phyloP scores from a whole-genome alignment of 1,284 basidiomycete species.

The Xerocomus amazonicus region DNA sequence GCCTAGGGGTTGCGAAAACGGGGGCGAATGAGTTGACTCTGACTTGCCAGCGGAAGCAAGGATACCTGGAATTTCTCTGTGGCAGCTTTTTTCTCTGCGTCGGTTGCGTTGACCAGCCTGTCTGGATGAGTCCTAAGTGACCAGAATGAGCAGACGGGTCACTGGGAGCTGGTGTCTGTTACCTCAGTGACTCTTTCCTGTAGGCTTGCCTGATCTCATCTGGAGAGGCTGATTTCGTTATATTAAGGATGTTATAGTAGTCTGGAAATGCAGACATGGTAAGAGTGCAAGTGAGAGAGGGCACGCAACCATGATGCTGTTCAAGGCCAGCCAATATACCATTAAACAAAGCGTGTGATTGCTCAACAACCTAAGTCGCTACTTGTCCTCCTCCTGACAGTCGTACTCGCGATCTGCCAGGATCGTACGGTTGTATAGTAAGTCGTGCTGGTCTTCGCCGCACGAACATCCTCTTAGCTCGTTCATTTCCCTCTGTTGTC shows the following conservation, averaged over 20 bases:
- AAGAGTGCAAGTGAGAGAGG: constrained; percentile 10
- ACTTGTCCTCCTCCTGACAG: constrained; percentile 18
- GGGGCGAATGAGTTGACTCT: background rate
- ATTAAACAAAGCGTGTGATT: constrained; percentile 21
- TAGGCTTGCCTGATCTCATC: constrained; percentile 82
- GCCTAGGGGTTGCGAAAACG: constrained; percentile 43
- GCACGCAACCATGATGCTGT: constrained; percentile 13
- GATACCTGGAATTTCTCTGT: constrained; percentile 82
- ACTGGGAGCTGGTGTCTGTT: constrained; percentile 5
- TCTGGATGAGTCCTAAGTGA: constrained; percentile 81
- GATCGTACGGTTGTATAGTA: constrained; percentile 13
- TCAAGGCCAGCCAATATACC: constrained; percentile 1
- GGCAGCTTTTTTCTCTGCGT: constrained; percentile 66
- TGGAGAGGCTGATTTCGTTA: constrained; percentile 56
- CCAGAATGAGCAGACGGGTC: constrained; percentile 8
- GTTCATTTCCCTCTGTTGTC: constrained; percentile 26
- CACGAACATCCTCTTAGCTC: constrained; percentile 39
- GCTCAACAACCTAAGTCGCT: constrained; percentile 3
- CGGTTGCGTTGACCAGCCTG: constrained; percentile 71
- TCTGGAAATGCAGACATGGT: constrained; percentile 67
- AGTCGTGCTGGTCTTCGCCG: constrained; percentile 44
- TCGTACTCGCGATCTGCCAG: constrained; percentile 12
- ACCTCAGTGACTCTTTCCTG: constrained; percentile 75
- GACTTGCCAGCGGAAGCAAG: background rate
- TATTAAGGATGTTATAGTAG: constrained; percentile 65